phyloP scores from a whole-genome alignment of 306 rosid genomes.

The Prinsepia uniflora region DNA sequence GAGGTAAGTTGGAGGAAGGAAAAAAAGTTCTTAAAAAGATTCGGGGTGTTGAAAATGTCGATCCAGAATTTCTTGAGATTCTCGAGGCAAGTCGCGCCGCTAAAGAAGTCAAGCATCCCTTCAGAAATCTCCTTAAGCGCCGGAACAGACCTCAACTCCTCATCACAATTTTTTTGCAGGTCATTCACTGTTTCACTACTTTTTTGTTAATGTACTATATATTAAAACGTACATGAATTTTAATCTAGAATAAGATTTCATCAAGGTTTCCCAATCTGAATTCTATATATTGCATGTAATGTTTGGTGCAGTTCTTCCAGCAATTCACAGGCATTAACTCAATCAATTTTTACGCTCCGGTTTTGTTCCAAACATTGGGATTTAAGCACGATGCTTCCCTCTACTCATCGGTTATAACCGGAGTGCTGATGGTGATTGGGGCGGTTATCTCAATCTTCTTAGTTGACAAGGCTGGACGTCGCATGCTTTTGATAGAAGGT shows the following conservation, averaged over 20 bases:
- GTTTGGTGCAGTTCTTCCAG: constrained; percentile 45
- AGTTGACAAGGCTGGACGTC: constrained; percentile 52
- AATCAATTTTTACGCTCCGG: constrained; percentile 70
- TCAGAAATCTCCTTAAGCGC: constrained; percentile 36
- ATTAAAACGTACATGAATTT: too few species aligned
- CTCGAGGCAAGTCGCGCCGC: constrained; percentile 45
- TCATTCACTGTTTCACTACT: background rate
- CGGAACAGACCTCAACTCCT: constrained; percentile 48
- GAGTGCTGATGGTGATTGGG: constrained; percentile 49
- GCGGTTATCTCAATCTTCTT: constrained; percentile 47
- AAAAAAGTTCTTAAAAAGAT: constrained; percentile 46
- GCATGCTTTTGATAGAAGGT: constrained; percentile 23
- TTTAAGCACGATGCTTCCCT: constrained; percentile 44
- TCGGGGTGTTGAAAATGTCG: constrained; percentile 47
- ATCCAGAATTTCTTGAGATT: constrained; percentile 45
- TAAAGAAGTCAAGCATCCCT: constrained; percentile 35
- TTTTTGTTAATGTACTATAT: background rate
- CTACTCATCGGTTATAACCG: constrained; percentile 56
- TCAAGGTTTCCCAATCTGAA: too few species aligned
- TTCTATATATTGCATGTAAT: background rate
- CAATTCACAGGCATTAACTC: constrained; percentile 66
- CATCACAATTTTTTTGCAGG: constrained; percentile 48
- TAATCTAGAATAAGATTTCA: too few species aligned
- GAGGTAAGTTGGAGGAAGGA: constrained; percentile 47
- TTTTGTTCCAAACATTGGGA: constrained; percentile 50